These are phyloP conservation scores for Oryza glumipatula DNA, from an alignment of 176 grass and related monocot genomes.

Conservation along the genomic window DNA sequence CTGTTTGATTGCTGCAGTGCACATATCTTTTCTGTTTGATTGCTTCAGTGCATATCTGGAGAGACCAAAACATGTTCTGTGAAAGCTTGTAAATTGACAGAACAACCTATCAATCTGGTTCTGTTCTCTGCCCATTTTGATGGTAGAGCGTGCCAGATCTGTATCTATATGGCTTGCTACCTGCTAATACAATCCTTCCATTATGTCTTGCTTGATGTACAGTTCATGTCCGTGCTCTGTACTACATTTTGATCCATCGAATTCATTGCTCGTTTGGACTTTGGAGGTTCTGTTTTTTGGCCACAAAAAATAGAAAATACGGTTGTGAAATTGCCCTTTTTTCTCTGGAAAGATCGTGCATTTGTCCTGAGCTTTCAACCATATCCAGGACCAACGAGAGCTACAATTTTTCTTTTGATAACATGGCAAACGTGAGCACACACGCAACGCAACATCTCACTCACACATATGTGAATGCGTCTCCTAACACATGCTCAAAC, in stretches of 20 bases:
- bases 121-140: background rate
- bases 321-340: background rate
- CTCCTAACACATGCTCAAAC: too few species aligned
- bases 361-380: background rate
- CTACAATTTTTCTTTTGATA: background rate
- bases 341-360: background rate
- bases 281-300: background rate
- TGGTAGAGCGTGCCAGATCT: background rate
- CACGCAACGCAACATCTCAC: too few species aligned
- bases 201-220: background rate
- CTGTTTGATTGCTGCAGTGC: conserved; percentile 13
- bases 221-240: background rate
- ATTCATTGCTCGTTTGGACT: background rate
- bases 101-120: background rate
- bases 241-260: background rate
- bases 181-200: background rate
- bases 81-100: conserved; percentile 37
- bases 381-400: background rate
- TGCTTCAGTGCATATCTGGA: conserved; percentile 2
- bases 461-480: too few species aligned
- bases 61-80: background rate
- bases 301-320: background rate
- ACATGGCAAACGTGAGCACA: too few species aligned
- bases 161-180: background rate
- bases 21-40: conserved; percentile 1